Evolutionary conservation across 2,329 filamentous ascomycete genomes (phyloP).

Genomic region (Metarhizium sp.): DNA sequence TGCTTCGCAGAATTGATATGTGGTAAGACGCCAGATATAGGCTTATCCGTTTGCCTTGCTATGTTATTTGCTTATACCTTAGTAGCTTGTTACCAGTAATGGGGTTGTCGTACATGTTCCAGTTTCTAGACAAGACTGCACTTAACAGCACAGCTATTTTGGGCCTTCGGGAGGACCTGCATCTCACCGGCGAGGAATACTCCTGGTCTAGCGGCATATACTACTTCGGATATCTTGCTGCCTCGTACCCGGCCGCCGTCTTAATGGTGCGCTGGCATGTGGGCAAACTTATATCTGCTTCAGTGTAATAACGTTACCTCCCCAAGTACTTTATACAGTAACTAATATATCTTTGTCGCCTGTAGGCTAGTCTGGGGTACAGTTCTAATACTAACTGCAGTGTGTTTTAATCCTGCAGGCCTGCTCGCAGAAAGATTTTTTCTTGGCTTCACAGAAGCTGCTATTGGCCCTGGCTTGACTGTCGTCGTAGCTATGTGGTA

Average conservation of each 20-base stretch:
- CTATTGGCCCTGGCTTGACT: slow-evolving; percentile 17
- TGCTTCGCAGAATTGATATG: not conserved
- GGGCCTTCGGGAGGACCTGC: slow-evolving; percentile 34
- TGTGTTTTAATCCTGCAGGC: slow-evolving; percentile 18
- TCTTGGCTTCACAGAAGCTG: slow-evolving; percentile 19
- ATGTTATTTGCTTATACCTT: not conserved
- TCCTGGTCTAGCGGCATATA: slow-evolving; percentile 40
- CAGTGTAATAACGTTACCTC: slow-evolving; percentile 3
- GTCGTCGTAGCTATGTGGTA: slow-evolving; percentile 24
- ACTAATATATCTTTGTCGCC: not conserved
- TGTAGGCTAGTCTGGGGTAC: slow-evolving; percentile 20
- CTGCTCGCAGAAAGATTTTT: slow-evolving; percentile 21
- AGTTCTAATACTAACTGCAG: slow-evolving; percentile 32
- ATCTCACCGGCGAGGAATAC: slow-evolving; percentile 38
- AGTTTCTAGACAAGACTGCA: not conserved
- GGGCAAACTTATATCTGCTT: slow-evolving; percentile 14
- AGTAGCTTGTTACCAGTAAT: not conserved
- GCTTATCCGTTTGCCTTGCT: not conserved
- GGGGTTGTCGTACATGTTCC: not conserved
- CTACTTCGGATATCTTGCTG: slow-evolving; percentile 38
- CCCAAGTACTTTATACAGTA: no score
- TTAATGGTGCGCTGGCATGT: slow-evolving; percentile 15
- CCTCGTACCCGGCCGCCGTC: slow-evolving; percentile 14
- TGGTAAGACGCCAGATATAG: not conserved
- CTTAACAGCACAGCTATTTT: slow-evolving; percentile 28